Evolutionary conservation across 371 early-diverging fungal species (phyloP).

Genomic region (Zychaea mexicana): DNA sequence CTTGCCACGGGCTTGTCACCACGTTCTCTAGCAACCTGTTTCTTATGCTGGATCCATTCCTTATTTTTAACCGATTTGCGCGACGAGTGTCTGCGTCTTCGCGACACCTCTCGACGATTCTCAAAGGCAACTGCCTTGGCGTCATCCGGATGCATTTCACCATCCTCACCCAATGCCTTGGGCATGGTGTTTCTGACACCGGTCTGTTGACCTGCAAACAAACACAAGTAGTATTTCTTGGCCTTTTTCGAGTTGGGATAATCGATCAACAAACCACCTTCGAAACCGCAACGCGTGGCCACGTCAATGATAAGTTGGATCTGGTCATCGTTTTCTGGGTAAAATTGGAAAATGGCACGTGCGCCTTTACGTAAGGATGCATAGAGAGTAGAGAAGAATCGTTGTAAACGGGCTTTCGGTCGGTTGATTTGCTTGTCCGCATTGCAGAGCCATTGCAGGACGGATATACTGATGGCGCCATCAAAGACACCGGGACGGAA

Average conservation of each 20-base stretch:
- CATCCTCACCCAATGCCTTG: conserved; percentile 76
- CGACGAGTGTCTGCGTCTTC: conserved; percentile 47
- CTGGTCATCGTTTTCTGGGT: conserved; percentile 96
- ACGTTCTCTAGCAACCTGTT: conserved; percentile 79
- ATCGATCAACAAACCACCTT: conserved; percentile 97
- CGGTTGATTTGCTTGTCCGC: conserved; percentile 87
- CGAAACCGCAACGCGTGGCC: conserved; percentile 93
- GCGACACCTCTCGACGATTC: conserved; percentile 35
- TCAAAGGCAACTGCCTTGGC: conserved; percentile 38
- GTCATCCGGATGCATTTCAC: conserved; percentile 61
- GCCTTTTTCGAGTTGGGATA: conserved; percentile 97
- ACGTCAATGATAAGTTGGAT: conserved; percentile 89
- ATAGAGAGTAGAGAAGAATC: conserved; percentile 95
- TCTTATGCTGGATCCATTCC: conserved; percentile 93
- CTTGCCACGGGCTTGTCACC: conserved; percentile 85
- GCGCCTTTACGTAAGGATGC: conserved; percentile 88
- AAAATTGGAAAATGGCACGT: conserved; percentile 98
- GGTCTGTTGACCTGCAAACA: conserved; percentile 88
- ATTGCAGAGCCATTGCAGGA: conserved; percentile 99
- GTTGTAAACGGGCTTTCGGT: conserved; percentile 82
- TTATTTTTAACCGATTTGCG: conserved; percentile 75
- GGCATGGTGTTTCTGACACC: conserved; percentile 72
- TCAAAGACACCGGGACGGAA: conserved; percentile 98
- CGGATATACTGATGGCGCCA: conserved; percentile 97
- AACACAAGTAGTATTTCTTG: conserved; percentile 94